Conservation (phyloP, 805 yeast genomes). For the Lipomyces chichibuensis region DNA sequence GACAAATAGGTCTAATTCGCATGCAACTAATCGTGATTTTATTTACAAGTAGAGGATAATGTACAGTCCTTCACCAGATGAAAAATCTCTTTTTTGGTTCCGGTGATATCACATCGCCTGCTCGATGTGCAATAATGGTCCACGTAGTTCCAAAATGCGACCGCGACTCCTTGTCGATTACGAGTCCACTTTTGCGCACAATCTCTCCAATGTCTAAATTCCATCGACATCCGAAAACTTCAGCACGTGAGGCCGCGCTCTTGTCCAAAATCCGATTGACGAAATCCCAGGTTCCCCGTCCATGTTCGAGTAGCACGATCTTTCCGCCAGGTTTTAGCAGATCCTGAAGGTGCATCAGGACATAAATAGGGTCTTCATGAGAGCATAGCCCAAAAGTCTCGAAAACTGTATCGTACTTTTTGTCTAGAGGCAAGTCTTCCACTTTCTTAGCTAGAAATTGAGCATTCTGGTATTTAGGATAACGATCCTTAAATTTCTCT, state of each 20-base stretch:
- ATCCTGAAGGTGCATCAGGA: slow-evolving; percentile 70
- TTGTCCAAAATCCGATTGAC: slow-evolving; percentile 80
- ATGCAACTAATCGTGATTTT: background rate
- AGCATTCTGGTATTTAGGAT: slow-evolving; percentile 69
- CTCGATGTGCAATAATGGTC: slow-evolving; percentile 31
- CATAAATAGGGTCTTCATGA: slow-evolving; percentile 87
- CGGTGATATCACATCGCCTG: slow-evolving; percentile 31
- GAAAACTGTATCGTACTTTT: slow-evolving; percentile 82
- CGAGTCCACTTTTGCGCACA: slow-evolving; percentile 79
- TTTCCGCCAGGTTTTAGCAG: slow-evolving; percentile 88
- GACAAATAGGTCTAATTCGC: too few relatives aligned
- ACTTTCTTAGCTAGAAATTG: slow-evolving; percentile 91
- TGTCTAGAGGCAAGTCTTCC: slow-evolving; percentile 54
- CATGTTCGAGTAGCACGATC: slow-evolving; percentile 87
- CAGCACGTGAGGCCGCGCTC: slow-evolving; percentile 78
- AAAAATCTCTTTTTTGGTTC: slow-evolving; percentile 25
- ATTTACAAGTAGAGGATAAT: background rate
- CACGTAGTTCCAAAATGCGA: slow-evolving; percentile 89
- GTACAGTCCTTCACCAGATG: slow-evolving; percentile 19
- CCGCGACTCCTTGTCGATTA: slow-evolving; percentile 75
- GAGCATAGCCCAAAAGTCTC: slow-evolving; percentile 97
- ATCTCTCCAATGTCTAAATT: slow-evolving; percentile 90
- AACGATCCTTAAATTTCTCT: slow-evolving; percentile 67
- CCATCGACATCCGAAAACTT: slow-evolving; percentile 98
- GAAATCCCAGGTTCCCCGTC: slow-evolving; percentile 77